phyloP scores from a whole-genome alignment of 306 rosid genomes.

The Quercus berberidifolia region DNA sequence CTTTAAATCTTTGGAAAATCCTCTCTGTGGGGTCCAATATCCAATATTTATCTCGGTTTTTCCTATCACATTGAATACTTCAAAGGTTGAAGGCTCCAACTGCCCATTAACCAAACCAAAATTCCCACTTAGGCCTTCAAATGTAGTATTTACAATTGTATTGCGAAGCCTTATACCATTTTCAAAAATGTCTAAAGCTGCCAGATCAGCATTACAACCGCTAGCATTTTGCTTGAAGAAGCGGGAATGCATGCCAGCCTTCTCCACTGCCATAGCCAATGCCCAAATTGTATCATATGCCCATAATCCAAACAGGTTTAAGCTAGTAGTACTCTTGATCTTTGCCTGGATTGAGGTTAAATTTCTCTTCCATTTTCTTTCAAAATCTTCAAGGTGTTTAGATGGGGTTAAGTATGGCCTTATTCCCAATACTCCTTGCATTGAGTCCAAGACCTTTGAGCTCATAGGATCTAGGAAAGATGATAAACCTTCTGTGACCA shows the following conservation, averaged over 20 bases:
- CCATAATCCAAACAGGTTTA: constrained; percentile 26
- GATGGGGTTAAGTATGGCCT: constrained; percentile 15
- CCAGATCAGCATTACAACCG: not conserved
- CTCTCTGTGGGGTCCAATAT: constrained; percentile 10
- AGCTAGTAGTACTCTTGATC: not conserved
- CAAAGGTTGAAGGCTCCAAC: constrained; percentile 21
- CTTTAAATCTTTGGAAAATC: no score
- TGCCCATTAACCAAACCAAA: constrained; percentile 26
- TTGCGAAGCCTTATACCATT: constrained; percentile 6
- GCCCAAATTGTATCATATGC: constrained; percentile 43
- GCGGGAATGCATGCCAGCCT: not conserved
- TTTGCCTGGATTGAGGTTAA: not conserved
- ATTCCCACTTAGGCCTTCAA: constrained; percentile 22
- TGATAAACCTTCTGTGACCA: constrained; percentile 20
- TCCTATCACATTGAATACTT: constrained; percentile 27
- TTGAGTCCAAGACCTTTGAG: constrained; percentile 12
- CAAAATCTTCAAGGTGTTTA: constrained; percentile 4
- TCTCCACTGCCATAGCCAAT: constrained; percentile 24
- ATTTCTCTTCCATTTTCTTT: constrained; percentile 4
- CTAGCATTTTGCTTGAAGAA: not conserved
- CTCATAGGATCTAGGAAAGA: constrained; percentile 1
- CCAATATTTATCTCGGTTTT: constrained; percentile 26
- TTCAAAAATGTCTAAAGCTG: constrained; percentile 2
- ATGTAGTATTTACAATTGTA: not conserved
- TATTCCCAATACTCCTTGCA: constrained; percentile 48